Conservation (phyloP, 2,329 filamentous ascomycete species). For the Aspergillus sp. region DNA sequence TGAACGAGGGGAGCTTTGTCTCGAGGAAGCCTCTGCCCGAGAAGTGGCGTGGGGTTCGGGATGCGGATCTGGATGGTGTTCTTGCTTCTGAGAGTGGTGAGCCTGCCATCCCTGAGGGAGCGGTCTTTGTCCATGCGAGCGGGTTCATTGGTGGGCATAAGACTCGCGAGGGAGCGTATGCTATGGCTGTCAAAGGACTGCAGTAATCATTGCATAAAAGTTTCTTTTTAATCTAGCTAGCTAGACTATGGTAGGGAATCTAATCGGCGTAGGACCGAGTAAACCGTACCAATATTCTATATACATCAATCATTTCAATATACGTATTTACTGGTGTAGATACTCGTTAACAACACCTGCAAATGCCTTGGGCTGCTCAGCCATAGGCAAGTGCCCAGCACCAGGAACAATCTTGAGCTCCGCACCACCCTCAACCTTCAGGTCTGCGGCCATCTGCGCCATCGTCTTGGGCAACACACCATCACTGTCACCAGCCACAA, state of each 20-base stretch:
- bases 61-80: conserved; percentile 73
- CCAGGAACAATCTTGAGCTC: conserved; percentile 65
- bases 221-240: background rate
- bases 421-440: conserved; percentile 59
- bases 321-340: conserved; percentile 32
- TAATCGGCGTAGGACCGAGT: background rate
- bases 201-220: background rate
- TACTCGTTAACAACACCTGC: conserved; percentile 63
- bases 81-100: conserved; percentile 42
- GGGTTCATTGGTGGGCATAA: conserved; percentile 97
- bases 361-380: conserved; percentile 69
- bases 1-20: conserved; percentile 80
- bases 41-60: conserved; percentile 86
- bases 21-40: conserved; percentile 90
- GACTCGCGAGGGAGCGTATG: conserved; percentile 81
- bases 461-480: conserved; percentile 76
- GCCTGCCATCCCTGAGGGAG: conserved; percentile 50
- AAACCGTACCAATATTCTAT: background rate
- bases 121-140: conserved; percentile 89
- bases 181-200: conserved; percentile 62
- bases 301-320: conserved; percentile 5
- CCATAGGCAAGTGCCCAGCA: conserved; percentile 83
- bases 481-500: conserved; percentile 73
- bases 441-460: conserved; percentile 65
- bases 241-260: background rate